Evolutionary conservation across 2,329 filamentous ascomycete species (phyloP).

Genomic region (Colletotrichum sp.): DNA sequence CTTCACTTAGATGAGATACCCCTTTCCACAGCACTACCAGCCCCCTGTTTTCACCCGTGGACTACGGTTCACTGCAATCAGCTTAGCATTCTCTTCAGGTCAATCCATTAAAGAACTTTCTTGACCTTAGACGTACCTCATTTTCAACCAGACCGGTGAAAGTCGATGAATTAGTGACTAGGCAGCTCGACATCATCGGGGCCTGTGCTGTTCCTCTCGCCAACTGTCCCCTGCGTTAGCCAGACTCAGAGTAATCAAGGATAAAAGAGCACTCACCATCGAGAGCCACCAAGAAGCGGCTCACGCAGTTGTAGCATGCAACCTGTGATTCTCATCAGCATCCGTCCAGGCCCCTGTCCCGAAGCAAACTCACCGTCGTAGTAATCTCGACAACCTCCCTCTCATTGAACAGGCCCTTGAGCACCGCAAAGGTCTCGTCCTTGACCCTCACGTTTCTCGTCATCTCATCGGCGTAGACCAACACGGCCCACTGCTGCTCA

Average conservation of each 20-base stretch:
- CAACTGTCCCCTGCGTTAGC: constrained; percentile 48
- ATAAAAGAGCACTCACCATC: constrained; percentile 62
- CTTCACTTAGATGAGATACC: constrained; percentile 48
- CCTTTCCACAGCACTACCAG: constrained; percentile 26
- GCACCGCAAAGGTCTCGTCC: constrained; percentile 68
- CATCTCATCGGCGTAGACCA: constrained; percentile 84
- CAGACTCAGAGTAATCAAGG: not conserved
- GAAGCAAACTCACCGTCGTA: constrained; percentile 61
- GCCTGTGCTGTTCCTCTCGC: constrained; percentile 60
- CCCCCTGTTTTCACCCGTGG: constrained; percentile 16
- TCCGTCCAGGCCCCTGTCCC: not conserved
- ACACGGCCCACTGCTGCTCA: constrained; percentile 69
- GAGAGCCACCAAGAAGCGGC: constrained; percentile 80
- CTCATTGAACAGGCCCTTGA: constrained; percentile 69
- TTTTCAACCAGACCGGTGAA: not conserved
- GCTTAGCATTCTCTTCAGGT: not conserved
- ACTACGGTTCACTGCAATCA: not conserved
- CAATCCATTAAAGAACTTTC: not conserved
- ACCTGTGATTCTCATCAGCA: constrained; percentile 40
- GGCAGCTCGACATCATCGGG: constrained; percentile 42
- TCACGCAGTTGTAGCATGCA: constrained; percentile 85
- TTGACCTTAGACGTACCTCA: not conserved
- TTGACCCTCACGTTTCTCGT: constrained; percentile 74
- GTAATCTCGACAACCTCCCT: constrained; percentile 83
- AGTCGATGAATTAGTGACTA: constrained; percentile 33